Conservation (phyloP, 164 flowering plant species). For the Nymphaea thermarum region DNA sequence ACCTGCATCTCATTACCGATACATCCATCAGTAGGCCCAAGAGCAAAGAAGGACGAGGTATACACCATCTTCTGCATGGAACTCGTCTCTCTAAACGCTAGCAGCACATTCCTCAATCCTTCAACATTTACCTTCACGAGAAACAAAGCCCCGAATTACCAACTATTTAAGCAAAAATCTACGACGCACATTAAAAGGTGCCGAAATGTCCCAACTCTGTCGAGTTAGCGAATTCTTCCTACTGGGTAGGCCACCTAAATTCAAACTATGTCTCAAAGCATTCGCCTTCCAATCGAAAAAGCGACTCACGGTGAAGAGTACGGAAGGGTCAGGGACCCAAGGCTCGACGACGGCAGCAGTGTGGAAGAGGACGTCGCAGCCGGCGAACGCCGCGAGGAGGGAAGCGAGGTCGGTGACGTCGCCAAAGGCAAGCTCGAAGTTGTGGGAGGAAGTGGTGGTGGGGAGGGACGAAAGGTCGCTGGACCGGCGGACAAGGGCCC, state of each 20-base stretch:
- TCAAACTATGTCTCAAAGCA: not conserved
- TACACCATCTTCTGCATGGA: constrained; percentile 64
- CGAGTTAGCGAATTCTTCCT: too few species aligned
- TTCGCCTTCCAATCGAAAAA: too few species aligned
- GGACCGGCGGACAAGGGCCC: constrained; percentile 69
- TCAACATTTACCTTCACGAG: constrained; percentile 63
- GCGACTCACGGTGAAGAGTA: constrained; percentile 48
- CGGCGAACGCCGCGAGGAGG: constrained; percentile 56
- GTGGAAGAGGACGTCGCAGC: constrained; percentile 70
- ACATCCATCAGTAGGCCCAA: constrained; percentile 76
- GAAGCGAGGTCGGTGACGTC: constrained; percentile 71
- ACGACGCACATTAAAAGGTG: too few species aligned
- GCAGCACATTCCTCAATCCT: constrained; percentile 69
- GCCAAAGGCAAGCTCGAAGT: constrained; percentile 57
- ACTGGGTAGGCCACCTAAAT: not conserved
- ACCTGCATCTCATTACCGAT: constrained; percentile 79
- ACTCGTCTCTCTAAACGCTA: constrained; percentile 46
- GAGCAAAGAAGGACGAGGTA: constrained; percentile 90
- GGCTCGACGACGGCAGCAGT: constrained; percentile 85
- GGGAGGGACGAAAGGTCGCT: constrained; percentile 53
- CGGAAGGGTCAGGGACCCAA: constrained; percentile 83
- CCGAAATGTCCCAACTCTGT: too few species aligned
- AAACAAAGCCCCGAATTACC: not conserved
- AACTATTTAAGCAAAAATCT: not conserved
- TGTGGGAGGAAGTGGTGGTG: constrained; percentile 5